phyloP scores from a whole-genome alignment of 2,329 filamentous ascomycete species.

The Westerdykella sp. region DNA sequence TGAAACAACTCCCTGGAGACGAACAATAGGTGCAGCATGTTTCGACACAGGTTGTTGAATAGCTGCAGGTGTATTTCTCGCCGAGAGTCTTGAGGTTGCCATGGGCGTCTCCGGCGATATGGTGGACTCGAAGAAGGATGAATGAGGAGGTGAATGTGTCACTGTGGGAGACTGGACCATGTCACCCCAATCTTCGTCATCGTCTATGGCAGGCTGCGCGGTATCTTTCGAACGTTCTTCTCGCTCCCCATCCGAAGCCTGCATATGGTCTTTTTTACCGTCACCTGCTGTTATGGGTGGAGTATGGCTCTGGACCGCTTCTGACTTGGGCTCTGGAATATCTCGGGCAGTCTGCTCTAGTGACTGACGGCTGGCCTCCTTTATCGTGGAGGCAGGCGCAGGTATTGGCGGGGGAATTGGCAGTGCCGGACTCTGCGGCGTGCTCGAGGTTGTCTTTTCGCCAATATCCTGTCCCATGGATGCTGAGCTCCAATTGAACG shows the following conservation, averaged over 20 bases:
- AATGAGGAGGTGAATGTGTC: slow-evolving; percentile 14
- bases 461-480: slow-evolving; percentile 6
- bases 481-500: slow-evolving; percentile 33
- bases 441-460: too few species aligned
- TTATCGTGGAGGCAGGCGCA: too few species aligned
- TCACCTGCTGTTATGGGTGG: slow-evolving; percentile 2
- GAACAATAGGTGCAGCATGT: slow-evolving; percentile 26
- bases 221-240: too few species aligned
- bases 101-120: neutral
- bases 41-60: slow-evolving; percentile 11
- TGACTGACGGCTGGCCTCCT: too few species aligned
- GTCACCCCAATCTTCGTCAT: slow-evolving; percentile 36
- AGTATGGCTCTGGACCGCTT: neutral
- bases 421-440: too few species aligned
- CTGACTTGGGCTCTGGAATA: too few species aligned
- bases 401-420: too few species aligned
- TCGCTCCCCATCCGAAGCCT: too few species aligned
- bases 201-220: slow-evolving; percentile 10
- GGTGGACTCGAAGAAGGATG: slow-evolving; percentile 4
- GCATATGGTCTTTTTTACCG: too few species aligned
- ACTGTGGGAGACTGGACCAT: slow-evolving; percentile 34
- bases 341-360: too few species aligned
- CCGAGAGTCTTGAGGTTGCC: too few species aligned
- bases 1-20: slow-evolving; percentile 27
- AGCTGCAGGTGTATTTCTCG: slow-evolving; percentile 1